Conservation (phyloP, 169 alveolate species). For the Plasmodium chabaudi region DNA sequence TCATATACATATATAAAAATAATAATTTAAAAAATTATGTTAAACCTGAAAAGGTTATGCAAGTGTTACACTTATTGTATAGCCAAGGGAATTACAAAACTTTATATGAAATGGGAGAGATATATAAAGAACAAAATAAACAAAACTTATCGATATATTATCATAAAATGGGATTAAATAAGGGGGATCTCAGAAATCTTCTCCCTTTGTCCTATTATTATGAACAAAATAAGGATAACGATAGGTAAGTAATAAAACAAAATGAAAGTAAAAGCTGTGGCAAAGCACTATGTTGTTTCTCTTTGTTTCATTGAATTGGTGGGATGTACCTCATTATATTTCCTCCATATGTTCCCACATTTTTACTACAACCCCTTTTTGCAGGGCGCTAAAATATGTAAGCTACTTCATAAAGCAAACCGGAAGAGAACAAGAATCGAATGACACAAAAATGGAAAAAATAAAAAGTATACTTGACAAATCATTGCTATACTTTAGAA, state of each 20-base stretch:
- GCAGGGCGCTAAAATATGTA: slow-evolving; percentile 62
- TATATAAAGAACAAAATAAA: slow-evolving; percentile 50
- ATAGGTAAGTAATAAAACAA: slow-evolving; percentile 15
- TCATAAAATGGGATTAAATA: slow-evolving; percentile 42
- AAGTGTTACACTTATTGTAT: slow-evolving; percentile 38
- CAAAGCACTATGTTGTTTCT: too few relatives aligned
- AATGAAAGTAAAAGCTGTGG: neutral
- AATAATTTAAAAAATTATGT: slow-evolving; percentile 21
- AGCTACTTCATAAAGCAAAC: slow-evolving; percentile 56
- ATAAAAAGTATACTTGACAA: slow-evolving; percentile 25
- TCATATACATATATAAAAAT: slow-evolving; percentile 56
- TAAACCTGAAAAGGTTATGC: slow-evolving; percentile 49
- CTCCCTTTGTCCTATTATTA: slow-evolving; percentile 34
- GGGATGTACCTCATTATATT: neutral
- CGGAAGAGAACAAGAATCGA: slow-evolving; percentile 27
- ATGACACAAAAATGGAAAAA: slow-evolving; percentile 46
- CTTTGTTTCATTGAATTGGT: neutral
- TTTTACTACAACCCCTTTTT: neutral
- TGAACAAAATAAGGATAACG: slow-evolving; percentile 31
- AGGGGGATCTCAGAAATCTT: slow-evolving; percentile 57
- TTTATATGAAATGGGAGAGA: slow-evolving; percentile 62
- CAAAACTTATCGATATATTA: slow-evolving; percentile 29
- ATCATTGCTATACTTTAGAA: slow-evolving; percentile 54
- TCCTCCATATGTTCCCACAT: neutral
- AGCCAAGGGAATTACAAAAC: slow-evolving; percentile 69